phyloP scores from a whole-genome alignment of 805 yeast species.

The Candida andamanensis region DNA sequence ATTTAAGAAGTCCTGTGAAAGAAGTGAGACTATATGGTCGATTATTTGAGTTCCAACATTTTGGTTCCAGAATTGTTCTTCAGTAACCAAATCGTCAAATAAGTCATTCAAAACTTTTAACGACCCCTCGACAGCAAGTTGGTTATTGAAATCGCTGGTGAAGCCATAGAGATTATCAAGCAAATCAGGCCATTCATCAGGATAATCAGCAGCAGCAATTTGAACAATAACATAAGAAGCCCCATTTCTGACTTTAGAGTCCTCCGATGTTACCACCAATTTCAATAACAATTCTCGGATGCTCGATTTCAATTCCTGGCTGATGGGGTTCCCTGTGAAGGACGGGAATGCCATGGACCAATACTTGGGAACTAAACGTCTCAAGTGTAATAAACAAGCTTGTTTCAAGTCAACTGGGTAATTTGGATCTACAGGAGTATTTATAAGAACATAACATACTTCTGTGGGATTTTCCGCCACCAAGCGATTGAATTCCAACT shows the following conservation, averaged over 20 bases:
- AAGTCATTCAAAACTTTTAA: conserved; percentile 64
- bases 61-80: conserved; percentile 77
- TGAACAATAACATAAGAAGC: conserved; percentile 75
- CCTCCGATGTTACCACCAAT: conserved; percentile 38
- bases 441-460: conserved; percentile 38
- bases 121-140: conserved; percentile 46
- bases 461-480: conserved; percentile 47
- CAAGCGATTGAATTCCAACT: conserved; percentile 39
- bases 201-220: conserved; percentile 84
- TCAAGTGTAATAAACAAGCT: conserved; percentile 60
- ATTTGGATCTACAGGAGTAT: conserved; percentile 27
- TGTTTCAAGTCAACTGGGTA: conserved; percentile 44
- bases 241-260: conserved; percentile 58
- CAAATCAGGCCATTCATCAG: conserved; percentile 92
- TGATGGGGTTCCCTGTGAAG: conserved; percentile 61
- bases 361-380: conserved; percentile 59
- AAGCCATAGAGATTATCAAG: conserved; percentile 43
- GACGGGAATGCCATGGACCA: conserved; percentile 86
- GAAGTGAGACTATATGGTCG: conserved; percentile 38
- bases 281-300: conserved; percentile 49
- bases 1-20: conserved; percentile 34
- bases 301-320: conserved; percentile 44
- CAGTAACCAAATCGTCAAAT: conserved; percentile 80
- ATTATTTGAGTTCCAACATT: conserved; percentile 58
- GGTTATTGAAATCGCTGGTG: conserved; percentile 26